phyloP scores from a whole-genome alignment of 176 grass and related monocot genomes.

The Musa acuminata region DNA sequence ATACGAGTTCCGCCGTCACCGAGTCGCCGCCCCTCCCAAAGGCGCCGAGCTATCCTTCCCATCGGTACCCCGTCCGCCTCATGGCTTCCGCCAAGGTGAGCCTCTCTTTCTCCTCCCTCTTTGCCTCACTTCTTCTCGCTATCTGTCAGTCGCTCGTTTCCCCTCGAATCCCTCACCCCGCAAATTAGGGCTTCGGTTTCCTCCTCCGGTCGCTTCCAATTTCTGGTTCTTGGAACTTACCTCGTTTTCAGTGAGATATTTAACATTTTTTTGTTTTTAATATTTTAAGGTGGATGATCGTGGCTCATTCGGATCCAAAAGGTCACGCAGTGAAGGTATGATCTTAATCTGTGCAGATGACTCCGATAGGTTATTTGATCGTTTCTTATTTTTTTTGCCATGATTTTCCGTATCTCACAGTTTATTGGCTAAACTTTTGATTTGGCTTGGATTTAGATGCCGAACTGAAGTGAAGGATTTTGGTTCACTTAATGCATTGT shows the following conservation, averaged over 20 bases:
- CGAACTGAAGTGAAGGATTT: too few relatives aligned
- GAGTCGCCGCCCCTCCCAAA: not conserved
- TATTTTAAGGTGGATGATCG: conserved; percentile 58
- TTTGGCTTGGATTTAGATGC: too few relatives aligned
- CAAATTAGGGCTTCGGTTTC: conserved; percentile 9
- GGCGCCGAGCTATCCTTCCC: not conserved
- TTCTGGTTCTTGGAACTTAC: not conserved
- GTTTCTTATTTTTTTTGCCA: too few relatives aligned
- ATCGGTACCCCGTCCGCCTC: not conserved
- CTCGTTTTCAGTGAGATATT: not conserved
- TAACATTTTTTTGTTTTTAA: not conserved
- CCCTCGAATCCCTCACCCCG: too few relatives aligned
- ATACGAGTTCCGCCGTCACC: too few relatives aligned
- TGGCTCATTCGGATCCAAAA: conserved; percentile 68
- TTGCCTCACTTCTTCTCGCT: not conserved
- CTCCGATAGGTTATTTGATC: not conserved
- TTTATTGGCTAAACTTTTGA: too few relatives aligned
- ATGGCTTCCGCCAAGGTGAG: conserved; percentile 62
- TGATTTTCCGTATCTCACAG: too few relatives aligned
- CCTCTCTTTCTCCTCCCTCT: not conserved
- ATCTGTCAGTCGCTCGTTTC: not conserved
- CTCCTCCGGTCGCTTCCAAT: not conserved
- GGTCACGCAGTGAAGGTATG: conserved; percentile 81
- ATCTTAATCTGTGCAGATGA: not conserved
- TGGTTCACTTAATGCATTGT: too few relatives aligned